Base-by-base conservation (phyloP, 352 stramenopile species). In the Globisporangium abappressorium region DNA sequence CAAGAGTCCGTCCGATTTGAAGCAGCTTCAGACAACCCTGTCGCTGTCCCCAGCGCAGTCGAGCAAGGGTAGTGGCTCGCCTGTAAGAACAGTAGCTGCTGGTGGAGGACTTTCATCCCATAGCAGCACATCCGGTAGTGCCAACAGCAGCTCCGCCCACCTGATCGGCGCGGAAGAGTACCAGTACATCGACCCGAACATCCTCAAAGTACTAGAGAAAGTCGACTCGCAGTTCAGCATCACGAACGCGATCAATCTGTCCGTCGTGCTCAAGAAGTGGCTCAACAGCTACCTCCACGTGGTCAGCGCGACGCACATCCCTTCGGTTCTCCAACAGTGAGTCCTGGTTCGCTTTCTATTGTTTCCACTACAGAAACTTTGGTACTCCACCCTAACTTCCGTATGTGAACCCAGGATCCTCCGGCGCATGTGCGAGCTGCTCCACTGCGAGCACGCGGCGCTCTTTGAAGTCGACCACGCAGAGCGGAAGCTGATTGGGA, bases 211-310 rank as follows among this genome's bases (percentile, higher is more conserved):
- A 28, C 70, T 93, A 3, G 83, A 92, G 57, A 92, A 93, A 60
- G 83, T 92, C n/a, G 85, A 93, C 69, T 91, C 85, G 41, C 83
- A 93, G 69, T 93, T 93, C 75, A 92, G 82, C 65, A 93, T 93
- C 78, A 87, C 82, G 28, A 91, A 88, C 68, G 85, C 85, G 28
- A 92, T 93, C 69, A 79, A 79, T 12, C 68, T 93, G 9, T 80
- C 83, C 0, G 71, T 72, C 1, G 80, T 84, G 41, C 70, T 93
- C 15, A 93, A 93, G 66, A 90, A 90, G 24, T 93, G 85, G 85
- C 74, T 92, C 30, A 82, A 92, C 26, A 83, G 74, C 43, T 92
- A 83, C 26, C 74, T 87, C 20, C 78, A 86, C 63, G 62, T 91
- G 34, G 77, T 89, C 5, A 75, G 76, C 26, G 91, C 85, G 20